These are phyloP conservation scores for Gyrodon lividus DNA, from an alignment of 768 basidiomycete genomes.

Conservation along the genomic window DNA sequence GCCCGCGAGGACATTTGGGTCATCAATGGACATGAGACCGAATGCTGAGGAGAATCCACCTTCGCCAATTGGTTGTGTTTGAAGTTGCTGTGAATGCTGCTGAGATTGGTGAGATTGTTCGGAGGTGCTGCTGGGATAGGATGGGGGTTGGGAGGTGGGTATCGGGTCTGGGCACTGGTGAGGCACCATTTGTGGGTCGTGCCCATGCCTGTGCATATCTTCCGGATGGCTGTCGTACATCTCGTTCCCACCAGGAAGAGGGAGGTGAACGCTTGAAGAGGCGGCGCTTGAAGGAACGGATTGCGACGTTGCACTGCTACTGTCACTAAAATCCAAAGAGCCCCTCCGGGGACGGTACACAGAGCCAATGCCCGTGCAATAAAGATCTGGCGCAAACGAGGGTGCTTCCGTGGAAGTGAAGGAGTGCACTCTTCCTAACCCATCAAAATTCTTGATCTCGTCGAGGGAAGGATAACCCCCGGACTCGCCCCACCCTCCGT, in stretches of 20 bases:
- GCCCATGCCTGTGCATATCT: conserved; percentile 24
- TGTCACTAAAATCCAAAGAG: conserved; percentile 43
- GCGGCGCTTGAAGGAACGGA: conserved; percentile 54
- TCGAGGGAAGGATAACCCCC: conserved; percentile 23
- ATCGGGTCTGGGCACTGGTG: conserved; percentile 19
- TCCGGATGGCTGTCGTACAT: conserved; percentile 29
- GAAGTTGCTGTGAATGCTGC: conserved; percentile 6
- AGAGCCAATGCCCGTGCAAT: conserved; percentile 20
- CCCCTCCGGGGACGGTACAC: conserved; percentile 30
- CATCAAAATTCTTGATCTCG: conserved; percentile 29
- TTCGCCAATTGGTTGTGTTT: conserved; percentile 25
- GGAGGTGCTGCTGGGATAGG: conserved; percentile 1
- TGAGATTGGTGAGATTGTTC: background rate
- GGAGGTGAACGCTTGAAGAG: conserved; percentile 53
- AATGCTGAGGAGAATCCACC: conserved; percentile 61
- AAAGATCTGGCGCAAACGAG: conserved; percentile 22
- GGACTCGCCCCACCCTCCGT: conserved; percentile 28
- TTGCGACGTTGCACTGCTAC: conserved; percentile 41
- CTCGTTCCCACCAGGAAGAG: conserved; percentile 30
- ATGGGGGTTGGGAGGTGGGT: conserved; percentile 11
- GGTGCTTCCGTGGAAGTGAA: conserved; percentile 20
- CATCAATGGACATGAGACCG: conserved; percentile 75
- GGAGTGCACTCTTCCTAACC: conserved; percentile 18
- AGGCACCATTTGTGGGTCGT: conserved; percentile 13
- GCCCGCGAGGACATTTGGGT: conserved; percentile 64